phyloP scores from a whole-genome alignment of 495 filamentous ascomycete genomes.

The Neurospora sp. region DNA sequence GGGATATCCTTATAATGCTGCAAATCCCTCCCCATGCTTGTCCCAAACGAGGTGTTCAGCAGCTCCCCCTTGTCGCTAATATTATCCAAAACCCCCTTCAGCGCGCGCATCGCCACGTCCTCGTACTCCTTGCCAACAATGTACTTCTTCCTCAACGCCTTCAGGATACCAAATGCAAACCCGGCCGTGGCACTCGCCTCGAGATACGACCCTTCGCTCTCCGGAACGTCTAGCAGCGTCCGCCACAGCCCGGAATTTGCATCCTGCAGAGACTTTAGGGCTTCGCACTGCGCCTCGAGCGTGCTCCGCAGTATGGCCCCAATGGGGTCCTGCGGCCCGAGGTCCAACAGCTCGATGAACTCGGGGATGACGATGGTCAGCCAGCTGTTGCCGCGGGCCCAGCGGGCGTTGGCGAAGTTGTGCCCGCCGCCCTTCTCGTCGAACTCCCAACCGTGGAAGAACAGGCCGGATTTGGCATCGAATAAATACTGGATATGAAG shows the following conservation, averaged over 20 bases:
- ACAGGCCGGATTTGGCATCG: slow-evolving; percentile 55
- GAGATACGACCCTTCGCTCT: slow-evolving; percentile 49
- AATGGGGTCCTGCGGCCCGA: slow-evolving; percentile 44
- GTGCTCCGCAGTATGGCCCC: slow-evolving; percentile 50
- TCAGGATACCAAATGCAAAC: slow-evolving; percentile 65
- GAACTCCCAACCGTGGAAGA: slow-evolving; percentile 70
- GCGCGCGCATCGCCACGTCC: slow-evolving; percentile 44
- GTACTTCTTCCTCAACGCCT: slow-evolving; percentile 57
- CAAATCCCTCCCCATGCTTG: slow-evolving; percentile 54
- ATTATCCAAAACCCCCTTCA: slow-evolving; percentile 48
- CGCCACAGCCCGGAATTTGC: slow-evolving; percentile 50
- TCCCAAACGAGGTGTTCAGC: slow-evolving; percentile 61
- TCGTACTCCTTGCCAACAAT: slow-evolving; percentile 37
- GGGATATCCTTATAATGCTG: slow-evolving; percentile 63
- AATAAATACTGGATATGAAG: slow-evolving; percentile 64
- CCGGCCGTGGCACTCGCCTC: slow-evolving; percentile 67
- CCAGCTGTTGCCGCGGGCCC: slow-evolving; percentile 59
- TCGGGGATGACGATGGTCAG: slow-evolving; percentile 67
- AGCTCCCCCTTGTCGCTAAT: slow-evolving; percentile 54
- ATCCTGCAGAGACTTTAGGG: slow-evolving; percentile 43
- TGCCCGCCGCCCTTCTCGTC: slow-evolving; percentile 31
- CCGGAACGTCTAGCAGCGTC: slow-evolving; percentile 52
- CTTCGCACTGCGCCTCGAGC: slow-evolving; percentile 51
- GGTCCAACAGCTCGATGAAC: slow-evolving; percentile 55
- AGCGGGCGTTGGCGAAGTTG: slow-evolving; percentile 59